Conservation (phyloP, 2,329 filamentous ascomycete species). For the Orbilia blumenaviensis region DNA sequence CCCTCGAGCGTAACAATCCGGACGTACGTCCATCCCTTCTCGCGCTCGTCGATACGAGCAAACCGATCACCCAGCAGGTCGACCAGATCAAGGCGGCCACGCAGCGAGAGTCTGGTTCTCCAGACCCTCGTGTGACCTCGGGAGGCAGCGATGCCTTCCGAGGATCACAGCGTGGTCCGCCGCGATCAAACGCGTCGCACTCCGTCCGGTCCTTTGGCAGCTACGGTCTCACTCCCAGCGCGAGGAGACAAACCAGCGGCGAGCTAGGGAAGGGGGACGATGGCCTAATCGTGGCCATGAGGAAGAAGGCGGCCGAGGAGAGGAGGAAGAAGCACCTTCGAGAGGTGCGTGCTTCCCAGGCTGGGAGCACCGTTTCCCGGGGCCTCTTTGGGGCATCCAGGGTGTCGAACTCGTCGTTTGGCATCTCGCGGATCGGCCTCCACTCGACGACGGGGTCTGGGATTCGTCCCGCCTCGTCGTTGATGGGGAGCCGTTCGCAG, state of each 20-base stretch:
- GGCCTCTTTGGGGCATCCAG: constrained; percentile 21
- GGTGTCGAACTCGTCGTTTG: constrained; percentile 41
- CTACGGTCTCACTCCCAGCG: constrained; percentile 14
- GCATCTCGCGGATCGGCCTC: constrained; percentile 49
- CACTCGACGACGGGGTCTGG: constrained; percentile 43
- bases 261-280: constrained; percentile 43
- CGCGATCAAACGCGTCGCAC: constrained; percentile 39
- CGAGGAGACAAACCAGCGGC: constrained; percentile 37
- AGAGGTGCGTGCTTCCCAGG: constrained; percentile 34
- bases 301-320: constrained; percentile 33
- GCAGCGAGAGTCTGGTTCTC: constrained; percentile 1
- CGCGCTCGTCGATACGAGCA: constrained; percentile 38
- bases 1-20: constrained; percentile 45
- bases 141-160: constrained; percentile 12
- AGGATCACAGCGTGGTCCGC: constrained; percentile 8
- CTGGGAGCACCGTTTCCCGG: constrained; percentile 27
- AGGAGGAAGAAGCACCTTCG: constrained; percentile 22
- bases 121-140: neutral
- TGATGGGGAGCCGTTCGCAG: constrained; percentile 8
- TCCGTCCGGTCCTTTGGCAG: constrained; percentile 33
- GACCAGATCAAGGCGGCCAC: constrained; percentile 40
- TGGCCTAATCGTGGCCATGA: constrained; percentile 34
- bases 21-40: constrained; percentile 40
- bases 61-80: constrained; percentile 39
- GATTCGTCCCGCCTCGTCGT: constrained; percentile 21